Conservation (phyloP, 75 land plant genomes). For the Ceratopteris richardii region DNA sequence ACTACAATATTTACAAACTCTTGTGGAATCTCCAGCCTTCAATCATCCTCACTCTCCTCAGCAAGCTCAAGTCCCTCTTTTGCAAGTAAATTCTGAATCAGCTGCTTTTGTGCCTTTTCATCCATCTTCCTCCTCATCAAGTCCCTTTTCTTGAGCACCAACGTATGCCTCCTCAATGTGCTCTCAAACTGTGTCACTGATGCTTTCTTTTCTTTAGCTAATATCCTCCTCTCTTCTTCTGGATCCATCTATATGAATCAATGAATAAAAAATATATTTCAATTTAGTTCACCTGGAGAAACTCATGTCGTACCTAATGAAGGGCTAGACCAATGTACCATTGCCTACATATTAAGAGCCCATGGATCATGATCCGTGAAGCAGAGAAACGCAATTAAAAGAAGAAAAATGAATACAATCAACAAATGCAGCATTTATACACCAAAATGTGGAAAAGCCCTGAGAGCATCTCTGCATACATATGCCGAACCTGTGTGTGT, state of each 20-base stretch:
- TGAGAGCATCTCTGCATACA: too few relatives aligned
- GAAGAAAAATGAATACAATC: too few relatives aligned
- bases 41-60: slow-evolving; percentile 4
- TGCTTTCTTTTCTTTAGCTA: slow-evolving; percentile 73
- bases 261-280: background rate
- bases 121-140: slow-evolving; percentile 74
- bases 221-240: slow-evolving; percentile 75
- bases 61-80: slow-evolving; percentile 93
- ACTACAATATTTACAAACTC: too few relatives aligned
- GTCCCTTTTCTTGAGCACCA: slow-evolving; percentile 86
- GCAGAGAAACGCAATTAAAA: slow-evolving; percentile 2
- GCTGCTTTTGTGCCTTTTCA: slow-evolving; percentile 52
- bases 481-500: too few relatives aligned
- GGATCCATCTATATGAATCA: slow-evolving; percentile 62
- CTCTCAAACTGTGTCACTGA: slow-evolving; percentile 48
- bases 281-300: too few relatives aligned
- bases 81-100: slow-evolving; percentile 65
- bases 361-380: too few relatives aligned
- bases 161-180: slow-evolving; percentile 74
- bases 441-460: too few relatives aligned
- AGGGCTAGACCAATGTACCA: too few relatives aligned
- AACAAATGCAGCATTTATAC: too few relatives aligned
- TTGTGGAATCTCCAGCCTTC: background rate
- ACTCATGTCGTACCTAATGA: too few relatives aligned
- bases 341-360: too few relatives aligned